A percentile compares a stretch with the other conserved stretches of the same genome.
Evolutionary conservation across 495 filamentous ascomycete species (phyloP).

Genomic region (Aspergillus bertholletiae): DNA sequence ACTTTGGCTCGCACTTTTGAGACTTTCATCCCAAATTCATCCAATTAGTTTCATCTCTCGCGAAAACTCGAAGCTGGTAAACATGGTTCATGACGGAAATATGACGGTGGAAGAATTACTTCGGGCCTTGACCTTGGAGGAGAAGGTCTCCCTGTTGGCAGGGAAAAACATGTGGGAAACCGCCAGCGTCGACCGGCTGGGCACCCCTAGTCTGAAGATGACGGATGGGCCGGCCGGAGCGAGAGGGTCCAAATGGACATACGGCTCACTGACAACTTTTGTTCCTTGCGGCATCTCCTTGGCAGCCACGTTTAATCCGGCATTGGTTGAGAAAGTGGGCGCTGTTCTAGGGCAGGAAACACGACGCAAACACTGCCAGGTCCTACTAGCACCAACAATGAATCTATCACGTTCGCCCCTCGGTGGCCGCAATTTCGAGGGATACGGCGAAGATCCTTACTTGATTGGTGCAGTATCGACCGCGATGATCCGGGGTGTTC

Average conservation of each 20-base stretch:
- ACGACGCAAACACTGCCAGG: background rate
- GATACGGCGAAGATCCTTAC: background rate
- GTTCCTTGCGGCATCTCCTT: background rate
- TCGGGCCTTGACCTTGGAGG: background rate
- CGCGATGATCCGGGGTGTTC: background rate
- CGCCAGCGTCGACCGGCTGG: background rate
- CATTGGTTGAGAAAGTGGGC: background rate
- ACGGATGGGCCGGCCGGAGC: slow-evolving; percentile 1
- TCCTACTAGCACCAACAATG: background rate
- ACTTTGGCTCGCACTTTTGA: no score
- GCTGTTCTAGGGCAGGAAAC: background rate
- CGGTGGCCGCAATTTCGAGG: slow-evolving; percentile 2
- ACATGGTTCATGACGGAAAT: background rate
- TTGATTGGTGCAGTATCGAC: background rate
- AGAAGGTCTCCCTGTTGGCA: background rate
- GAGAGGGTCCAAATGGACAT: background rate
- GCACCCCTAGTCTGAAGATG: background rate
- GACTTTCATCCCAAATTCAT: no score
- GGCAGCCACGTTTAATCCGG: background rate
- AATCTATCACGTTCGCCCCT: background rate
- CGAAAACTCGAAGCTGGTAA: no score
- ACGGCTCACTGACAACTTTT: background rate
- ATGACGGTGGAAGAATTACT: background rate
- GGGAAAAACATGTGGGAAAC: slow-evolving; percentile 2
- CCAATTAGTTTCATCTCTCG: no score